Conservation (phyloP, 306 rosid genomes). For the Vigna nakashimae region DNA sequence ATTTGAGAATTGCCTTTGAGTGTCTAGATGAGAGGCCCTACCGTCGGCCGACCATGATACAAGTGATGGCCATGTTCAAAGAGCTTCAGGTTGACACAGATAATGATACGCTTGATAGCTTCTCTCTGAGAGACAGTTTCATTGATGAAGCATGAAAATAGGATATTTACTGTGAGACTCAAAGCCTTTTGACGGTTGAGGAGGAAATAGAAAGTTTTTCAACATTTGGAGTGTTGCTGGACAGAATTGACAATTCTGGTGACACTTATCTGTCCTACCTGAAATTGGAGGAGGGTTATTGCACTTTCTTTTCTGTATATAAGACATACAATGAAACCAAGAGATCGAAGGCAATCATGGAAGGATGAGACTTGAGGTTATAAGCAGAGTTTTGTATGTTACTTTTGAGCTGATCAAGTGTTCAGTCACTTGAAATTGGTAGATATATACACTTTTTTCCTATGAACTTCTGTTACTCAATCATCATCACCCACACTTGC, state of each 20-base stretch:
- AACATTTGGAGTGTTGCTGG: constrained; percentile 31
- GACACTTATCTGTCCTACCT: constrained; percentile 13
- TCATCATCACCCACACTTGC: constrained; percentile 39
- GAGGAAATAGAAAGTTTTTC: neutral
- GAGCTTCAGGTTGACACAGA: constrained; percentile 75
- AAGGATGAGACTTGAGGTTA: constrained; percentile 41
- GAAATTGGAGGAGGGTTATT: constrained; percentile 34
- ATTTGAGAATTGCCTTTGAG: constrained; percentile 69
- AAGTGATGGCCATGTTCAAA: constrained; percentile 85
- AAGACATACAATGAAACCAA: constrained; percentile 44
- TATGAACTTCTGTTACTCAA: constrained; percentile 20
- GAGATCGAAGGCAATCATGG: constrained; percentile 36
- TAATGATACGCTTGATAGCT: constrained; percentile 61
- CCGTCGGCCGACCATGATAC: constrained; percentile 82
- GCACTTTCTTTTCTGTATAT: constrained; percentile 43
- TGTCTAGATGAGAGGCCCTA: constrained; percentile 76
- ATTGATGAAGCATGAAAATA: constrained; percentile 60
- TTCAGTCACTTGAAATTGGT: constrained; percentile 46
- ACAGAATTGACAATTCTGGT: constrained; percentile 9
- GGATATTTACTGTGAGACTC: constrained; percentile 15
- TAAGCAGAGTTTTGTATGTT: constrained; percentile 16
- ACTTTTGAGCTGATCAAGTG: constrained; percentile 7
- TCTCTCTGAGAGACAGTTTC: constrained; percentile 60
- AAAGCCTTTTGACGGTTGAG: constrained; percentile 23
- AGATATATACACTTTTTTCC: constrained; percentile 31